Percentiles rank a stretch among this genome's conserved stretches.
Conservation (phyloP, 768 basidiomycete genomes). For the Stropharia rugosoannulata region DNA sequence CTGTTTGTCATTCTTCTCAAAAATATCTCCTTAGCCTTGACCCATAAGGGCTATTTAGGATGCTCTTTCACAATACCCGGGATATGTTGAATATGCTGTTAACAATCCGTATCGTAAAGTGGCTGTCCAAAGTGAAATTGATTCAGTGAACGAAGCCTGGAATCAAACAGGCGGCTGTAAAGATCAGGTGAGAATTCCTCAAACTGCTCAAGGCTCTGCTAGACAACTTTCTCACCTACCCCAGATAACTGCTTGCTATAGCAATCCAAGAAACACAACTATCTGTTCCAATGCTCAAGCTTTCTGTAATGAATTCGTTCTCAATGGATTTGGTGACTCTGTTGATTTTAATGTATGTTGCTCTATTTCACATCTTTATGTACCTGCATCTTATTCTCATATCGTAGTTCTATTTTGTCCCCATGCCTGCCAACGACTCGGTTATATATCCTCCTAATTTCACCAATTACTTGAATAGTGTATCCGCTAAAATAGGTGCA, state of each 20-base stretch:
- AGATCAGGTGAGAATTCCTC: not conserved
- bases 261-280: slow-evolving; percentile 20
- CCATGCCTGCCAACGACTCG: not conserved
- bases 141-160: slow-evolving; percentile 28
- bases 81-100: slow-evolving; percentile 51
- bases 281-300: not conserved
- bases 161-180: not conserved
- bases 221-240: not conserved
- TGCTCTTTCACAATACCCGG: slow-evolving; percentile 45
- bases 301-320: not conserved
- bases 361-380: not conserved
- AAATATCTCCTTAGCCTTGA: too few relatives aligned
- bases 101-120: slow-evolving; percentile 57
- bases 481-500: slow-evolving; percentile 37
- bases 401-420: slow-evolving; percentile 36
- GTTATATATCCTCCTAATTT: not conserved
- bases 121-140: slow-evolving; percentile 29
- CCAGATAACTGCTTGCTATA: slow-evolving; percentile 36
- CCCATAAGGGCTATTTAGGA: slow-evolving; percentile 2
- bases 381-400: not conserved
- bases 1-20: slow-evolving; percentile 31
- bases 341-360: slow-evolving; percentile 13
- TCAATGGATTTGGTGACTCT: not conserved
- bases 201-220: not conserved
- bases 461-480: slow-evolving; percentile 12